phyloP scores from a whole-genome alignment of 164 flowering plant species.

The Litsea cubeba region DNA sequence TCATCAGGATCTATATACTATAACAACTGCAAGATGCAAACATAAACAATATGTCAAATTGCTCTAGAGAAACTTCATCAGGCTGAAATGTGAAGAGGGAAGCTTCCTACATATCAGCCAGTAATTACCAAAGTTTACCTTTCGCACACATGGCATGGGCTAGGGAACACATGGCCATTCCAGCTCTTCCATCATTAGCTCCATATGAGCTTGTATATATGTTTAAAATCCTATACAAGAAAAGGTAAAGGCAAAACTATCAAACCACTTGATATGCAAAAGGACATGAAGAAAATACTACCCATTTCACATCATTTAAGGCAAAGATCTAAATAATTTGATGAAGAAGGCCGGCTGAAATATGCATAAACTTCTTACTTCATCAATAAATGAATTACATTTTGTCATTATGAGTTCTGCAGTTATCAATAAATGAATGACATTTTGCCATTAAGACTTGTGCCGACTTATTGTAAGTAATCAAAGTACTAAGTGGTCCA shows the following conservation, averaged over 20 bases:
- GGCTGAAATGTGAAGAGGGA: background rate
- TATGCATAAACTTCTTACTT: too few relatives aligned
- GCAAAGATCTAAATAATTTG: background rate
- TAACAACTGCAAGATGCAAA: background rate
- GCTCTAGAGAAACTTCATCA: background rate
- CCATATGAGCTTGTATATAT: slow-evolving; percentile 62
- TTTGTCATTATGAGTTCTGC: background rate
- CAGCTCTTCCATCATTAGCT: slow-evolving; percentile 81
- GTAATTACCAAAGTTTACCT: slow-evolving; percentile 38
- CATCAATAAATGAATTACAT: too few relatives aligned
- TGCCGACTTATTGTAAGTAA: too few relatives aligned
- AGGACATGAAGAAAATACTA: background rate
- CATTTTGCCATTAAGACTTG: background rate
- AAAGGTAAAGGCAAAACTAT: slow-evolving; percentile 1
- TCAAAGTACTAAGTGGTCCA: too few relatives aligned
- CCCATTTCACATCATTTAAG: too few relatives aligned
- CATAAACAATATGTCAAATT: background rate
- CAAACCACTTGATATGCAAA: background rate
- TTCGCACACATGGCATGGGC: slow-evolving; percentile 74
- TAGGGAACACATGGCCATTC: slow-evolving; percentile 78
- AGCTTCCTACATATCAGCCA: background rate
- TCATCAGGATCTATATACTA: background rate
- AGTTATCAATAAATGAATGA: background rate
- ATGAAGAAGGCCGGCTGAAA: too few relatives aligned
- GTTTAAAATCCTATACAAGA: slow-evolving; percentile 43